Evolutionary conservation across 163 green algal species (phyloP).

Genomic region (Coccomyxa subellipsoidea): DNA sequence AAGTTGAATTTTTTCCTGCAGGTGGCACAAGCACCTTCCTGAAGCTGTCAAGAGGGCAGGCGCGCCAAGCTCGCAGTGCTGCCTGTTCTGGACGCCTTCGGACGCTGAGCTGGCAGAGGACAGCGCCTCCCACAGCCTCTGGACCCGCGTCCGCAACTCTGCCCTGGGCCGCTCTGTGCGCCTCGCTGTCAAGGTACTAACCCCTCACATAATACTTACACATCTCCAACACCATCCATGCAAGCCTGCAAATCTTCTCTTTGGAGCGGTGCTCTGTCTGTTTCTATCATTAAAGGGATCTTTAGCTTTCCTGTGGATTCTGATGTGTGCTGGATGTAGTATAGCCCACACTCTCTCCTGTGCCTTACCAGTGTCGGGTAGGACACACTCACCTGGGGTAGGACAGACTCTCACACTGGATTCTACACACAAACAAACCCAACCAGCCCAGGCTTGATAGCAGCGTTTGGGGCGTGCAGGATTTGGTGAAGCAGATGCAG

Average conservation of each 20-base stretch:
- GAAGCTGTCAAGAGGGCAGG: slow-evolving; percentile 29
- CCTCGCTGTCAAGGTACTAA: slow-evolving; percentile 23
- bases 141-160: not conserved
- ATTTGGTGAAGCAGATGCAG: slow-evolving; percentile 1
- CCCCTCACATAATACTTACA: too few relatives aligned
- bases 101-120: not conserved
- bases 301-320: too few relatives aligned
- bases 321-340: too few relatives aligned
- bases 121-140: not conserved
- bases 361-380: too few relatives aligned
- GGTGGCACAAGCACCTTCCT: slow-evolving; percentile 50
- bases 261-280: too few relatives aligned
- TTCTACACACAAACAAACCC: too few relatives aligned
- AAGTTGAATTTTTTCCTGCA: slow-evolving; percentile 2
- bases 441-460: not conserved
- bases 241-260: too few relatives aligned
- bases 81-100: slow-evolving; percentile 55
- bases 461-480: slow-evolving; percentile 12
- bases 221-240: too few relatives aligned
- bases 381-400: too few relatives aligned
- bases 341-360: too few relatives aligned
- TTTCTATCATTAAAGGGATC: too few relatives aligned
- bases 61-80: slow-evolving; percentile 35
- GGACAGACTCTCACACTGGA: too few relatives aligned
- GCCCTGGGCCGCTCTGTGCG: slow-evolving; percentile 10